phyloP scores from a whole-genome alignment of 805 yeast genomes.

The Wickerhamiella lipophila region DNA sequence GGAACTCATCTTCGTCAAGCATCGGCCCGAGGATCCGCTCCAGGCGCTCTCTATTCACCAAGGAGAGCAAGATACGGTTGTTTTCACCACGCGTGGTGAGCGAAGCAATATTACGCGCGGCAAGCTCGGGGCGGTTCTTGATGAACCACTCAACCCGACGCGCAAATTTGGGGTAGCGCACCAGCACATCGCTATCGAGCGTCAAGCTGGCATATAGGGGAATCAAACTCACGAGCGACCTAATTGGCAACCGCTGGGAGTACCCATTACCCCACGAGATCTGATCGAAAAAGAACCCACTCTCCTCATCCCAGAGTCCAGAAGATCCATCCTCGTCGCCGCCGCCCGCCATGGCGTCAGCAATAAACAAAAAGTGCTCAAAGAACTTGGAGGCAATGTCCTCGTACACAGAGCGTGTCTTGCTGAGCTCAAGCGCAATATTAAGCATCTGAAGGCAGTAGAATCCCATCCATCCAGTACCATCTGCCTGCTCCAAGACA shows the following conservation, averaged over 20 bases:
- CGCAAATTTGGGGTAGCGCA: constrained; percentile 68
- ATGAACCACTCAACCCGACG: constrained; percentile 76
- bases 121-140: constrained; percentile 52
- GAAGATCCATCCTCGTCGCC: constrained; percentile 36
- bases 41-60: constrained; percentile 71
- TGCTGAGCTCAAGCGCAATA: constrained; percentile 81
- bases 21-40: constrained; percentile 60
- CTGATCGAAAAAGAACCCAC: constrained; percentile 81
- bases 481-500: constrained; percentile 79
- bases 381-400: constrained; percentile 89
- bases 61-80: constrained; percentile 62
- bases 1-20: constrained; percentile 77
- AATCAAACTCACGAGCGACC: constrained; percentile 82
- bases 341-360: constrained; percentile 76
- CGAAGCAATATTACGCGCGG: constrained; percentile 74
- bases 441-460: constrained; percentile 81
- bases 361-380: constrained; percentile 81
- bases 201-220: constrained; percentile 85
- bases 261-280: constrained; percentile 66
- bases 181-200: constrained; percentile 68
- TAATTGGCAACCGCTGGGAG: constrained; percentile 59
- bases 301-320: constrained; percentile 81
- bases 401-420: constrained; percentile 73
- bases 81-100: constrained; percentile 65
- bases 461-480: constrained; percentile 97